These are phyloP conservation scores for Alternaria viburni DNA, from an alignment of 2,329 filamentous ascomycete genomes.

Conservation along the genomic window DNA sequence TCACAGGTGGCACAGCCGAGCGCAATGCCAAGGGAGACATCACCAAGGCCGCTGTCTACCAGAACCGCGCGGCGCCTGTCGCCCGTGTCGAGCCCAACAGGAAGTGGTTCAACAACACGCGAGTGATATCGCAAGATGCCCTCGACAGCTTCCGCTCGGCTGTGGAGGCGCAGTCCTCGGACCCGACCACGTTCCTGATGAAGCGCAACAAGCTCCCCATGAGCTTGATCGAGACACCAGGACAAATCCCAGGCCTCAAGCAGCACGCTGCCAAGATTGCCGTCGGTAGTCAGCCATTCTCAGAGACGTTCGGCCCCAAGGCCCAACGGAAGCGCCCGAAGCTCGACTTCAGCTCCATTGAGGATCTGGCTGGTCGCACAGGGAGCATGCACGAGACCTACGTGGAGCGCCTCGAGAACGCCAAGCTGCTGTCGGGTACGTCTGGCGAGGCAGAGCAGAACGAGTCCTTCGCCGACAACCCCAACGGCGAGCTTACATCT, in stretches of 20 bases:
- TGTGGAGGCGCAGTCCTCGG: constrained; percentile 85
- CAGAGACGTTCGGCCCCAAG: constrained; percentile 91
- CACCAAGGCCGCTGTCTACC: constrained; percentile 81
- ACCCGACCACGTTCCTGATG: constrained; percentile 92
- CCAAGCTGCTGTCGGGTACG: constrained; percentile 74
- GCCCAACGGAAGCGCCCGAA: constrained; percentile 92
- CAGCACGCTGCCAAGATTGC: constrained; percentile 94
- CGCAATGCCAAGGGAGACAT: constrained; percentile 85
- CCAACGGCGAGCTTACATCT: constrained; percentile 51
- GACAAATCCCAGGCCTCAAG: constrained; percentile 78
- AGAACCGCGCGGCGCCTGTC: constrained; percentile 79
- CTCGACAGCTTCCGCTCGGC: constrained; percentile 87
- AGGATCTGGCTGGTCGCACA: constrained; percentile 80
- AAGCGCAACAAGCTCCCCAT: constrained; percentile 98
- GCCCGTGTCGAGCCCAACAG: constrained; percentile 94
- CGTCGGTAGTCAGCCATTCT: constrained; percentile 84
- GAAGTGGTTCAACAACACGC: constrained; percentile 97
- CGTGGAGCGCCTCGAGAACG: constrained; percentile 79
- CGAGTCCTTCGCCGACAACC: constrained; percentile 37
- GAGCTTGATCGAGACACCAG: constrained; percentile 84
- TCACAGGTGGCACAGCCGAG: constrained; percentile 83
- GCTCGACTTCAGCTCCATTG: constrained; percentile 79
- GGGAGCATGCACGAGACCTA: constrained; percentile 83
- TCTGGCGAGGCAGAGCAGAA: constrained; percentile 65
- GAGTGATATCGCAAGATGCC: constrained; percentile 88